Evolutionary conservation across 768 basidiomycete genomes (phyloP).

Genomic region (Lactifluus piperatus): DNA sequence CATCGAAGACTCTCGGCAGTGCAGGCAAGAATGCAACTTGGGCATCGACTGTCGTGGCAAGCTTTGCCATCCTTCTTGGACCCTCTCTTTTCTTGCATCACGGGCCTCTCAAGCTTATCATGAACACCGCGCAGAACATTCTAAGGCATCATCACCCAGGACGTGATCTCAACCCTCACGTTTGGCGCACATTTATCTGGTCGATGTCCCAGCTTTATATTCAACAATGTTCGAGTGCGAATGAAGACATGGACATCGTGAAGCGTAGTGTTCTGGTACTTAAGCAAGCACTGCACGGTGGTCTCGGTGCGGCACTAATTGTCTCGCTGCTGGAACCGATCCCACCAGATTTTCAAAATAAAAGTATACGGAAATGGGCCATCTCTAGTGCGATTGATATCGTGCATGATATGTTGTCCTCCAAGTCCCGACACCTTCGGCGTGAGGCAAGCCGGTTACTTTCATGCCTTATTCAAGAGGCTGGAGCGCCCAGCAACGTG

Average conservation of each 20-base stretch:
- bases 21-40: slow-evolving; percentile 10
- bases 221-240: neutral
- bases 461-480: neutral
- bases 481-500: neutral
- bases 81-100: slow-evolving; percentile 8
- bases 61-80: slow-evolving; percentile 8
- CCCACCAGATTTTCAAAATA: neutral
- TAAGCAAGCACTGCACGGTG: slow-evolving; percentile 7
- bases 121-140: slow-evolving; percentile 7
- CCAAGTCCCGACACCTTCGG: neutral
- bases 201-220: slow-evolving; percentile 13
- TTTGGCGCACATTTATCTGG: slow-evolving; percentile 18
- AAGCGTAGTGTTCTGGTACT: slow-evolving; percentile 10
- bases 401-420: slow-evolving; percentile 13
- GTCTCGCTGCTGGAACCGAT: neutral
- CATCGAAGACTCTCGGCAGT: neutral
- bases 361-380: neutral
- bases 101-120: slow-evolving; percentile 13
- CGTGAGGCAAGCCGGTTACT: neutral
- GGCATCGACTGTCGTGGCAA: slow-evolving; percentile 9
- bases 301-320: slow-evolving; percentile 11
- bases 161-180: slow-evolving; percentile 12
- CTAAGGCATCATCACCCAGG: slow-evolving; percentile 6
- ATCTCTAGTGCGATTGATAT: neutral
- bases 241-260: neutral